phyloP scores from a whole-genome alignment of 345 rosid species.

The Arabidopsis arenosa region DNA sequence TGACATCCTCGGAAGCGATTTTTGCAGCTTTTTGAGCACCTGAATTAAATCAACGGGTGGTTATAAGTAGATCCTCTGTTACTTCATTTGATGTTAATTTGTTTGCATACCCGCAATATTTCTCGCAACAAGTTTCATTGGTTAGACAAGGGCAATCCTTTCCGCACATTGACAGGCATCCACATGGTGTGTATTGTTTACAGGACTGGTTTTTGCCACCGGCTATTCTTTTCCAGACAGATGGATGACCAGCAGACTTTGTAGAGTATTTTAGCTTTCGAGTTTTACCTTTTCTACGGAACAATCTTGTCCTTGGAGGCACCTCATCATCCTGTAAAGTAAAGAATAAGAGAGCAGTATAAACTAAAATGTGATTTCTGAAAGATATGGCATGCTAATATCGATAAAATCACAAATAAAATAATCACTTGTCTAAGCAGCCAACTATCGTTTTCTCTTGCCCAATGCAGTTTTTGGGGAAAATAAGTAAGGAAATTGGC shows the following conservation, averaged over 20 bases:
- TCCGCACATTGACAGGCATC: slow-evolving; percentile 91
- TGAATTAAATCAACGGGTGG: slow-evolving; percentile 43
- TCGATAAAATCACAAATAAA: slow-evolving; percentile 2
- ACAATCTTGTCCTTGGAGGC: slow-evolving; percentile 72
- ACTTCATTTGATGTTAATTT: slow-evolving; percentile 23
- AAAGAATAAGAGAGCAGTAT: slow-evolving; percentile 12
- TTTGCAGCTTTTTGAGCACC: slow-evolving; percentile 98
- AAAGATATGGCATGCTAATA: slow-evolving; percentile 16
- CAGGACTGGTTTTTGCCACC: slow-evolving; percentile 89
- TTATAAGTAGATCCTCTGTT: slow-evolving; percentile 9
- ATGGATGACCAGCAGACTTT: slow-evolving; percentile 98
- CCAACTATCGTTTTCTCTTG: slow-evolving; percentile 23
- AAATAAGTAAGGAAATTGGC: background rate
- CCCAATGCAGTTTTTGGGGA: slow-evolving; percentile 14
- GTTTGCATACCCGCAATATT: slow-evolving; percentile 89
- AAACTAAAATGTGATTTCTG: slow-evolving; percentile 2
- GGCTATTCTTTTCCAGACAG: slow-evolving; percentile 94
- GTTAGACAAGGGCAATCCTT: slow-evolving; percentile 86
- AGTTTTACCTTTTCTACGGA: slow-evolving; percentile 88
- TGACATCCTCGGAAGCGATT: slow-evolving; percentile 99
- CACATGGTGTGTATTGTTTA: slow-evolving; percentile 95
- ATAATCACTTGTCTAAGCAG: slow-evolving; percentile 21
- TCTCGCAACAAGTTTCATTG: slow-evolving; percentile 95
- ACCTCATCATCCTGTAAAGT: slow-evolving; percentile 74
- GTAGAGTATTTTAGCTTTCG: slow-evolving; percentile 91